Percentiles rank a stretch among this genome's conserved stretches.
Evolutionary conservation across 2,329 filamentous ascomycete species (phyloP).

Genomic region (Sporothrix inflata): DNA sequence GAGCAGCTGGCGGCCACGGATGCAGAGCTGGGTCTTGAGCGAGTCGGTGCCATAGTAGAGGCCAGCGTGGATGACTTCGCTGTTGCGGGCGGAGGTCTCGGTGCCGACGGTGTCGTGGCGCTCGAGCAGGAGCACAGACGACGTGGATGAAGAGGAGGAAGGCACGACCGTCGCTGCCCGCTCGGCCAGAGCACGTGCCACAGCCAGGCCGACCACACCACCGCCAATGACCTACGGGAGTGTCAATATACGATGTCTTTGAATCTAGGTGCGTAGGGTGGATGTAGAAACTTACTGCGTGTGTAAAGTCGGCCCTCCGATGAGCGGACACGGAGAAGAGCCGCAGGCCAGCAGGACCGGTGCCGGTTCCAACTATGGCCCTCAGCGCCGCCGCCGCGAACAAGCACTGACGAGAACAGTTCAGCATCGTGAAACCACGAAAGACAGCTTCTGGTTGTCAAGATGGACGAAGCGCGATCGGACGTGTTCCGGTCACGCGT

Average conservation of each 20-base stretch:
- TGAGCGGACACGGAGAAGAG: slow-evolving; percentile 21
- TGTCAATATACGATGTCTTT: not conserved
- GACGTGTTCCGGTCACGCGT: not conserved
- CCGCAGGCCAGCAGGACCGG: not conserved
- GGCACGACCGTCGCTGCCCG: slow-evolving; percentile 21
- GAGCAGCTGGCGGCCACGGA: slow-evolving; percentile 73
- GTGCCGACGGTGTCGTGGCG: slow-evolving; percentile 75
- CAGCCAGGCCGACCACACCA: slow-evolving; percentile 76
- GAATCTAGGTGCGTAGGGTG: too few species aligned
- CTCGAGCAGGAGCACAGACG: slow-evolving; percentile 78
- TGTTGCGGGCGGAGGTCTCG: slow-evolving; percentile 88
- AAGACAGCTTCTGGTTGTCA: not conserved
- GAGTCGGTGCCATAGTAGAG: slow-evolving; percentile 80
- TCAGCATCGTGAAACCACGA: not conserved
- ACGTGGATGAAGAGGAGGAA: slow-evolving; percentile 40
- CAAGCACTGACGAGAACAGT: not conserved
- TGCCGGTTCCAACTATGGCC: too few species aligned
- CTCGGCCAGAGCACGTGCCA: slow-evolving; percentile 70
- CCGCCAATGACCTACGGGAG: slow-evolving; percentile 56
- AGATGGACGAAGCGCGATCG: slow-evolving; percentile 1
- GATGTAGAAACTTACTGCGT: slow-evolving; percentile 14
- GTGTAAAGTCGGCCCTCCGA: slow-evolving; percentile 29
- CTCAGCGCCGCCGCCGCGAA: not conserved
- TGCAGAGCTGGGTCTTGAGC: slow-evolving; percentile 83
- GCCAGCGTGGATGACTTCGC: slow-evolving; percentile 94